Base-by-base conservation (phyloP, 2,329 filamentous ascomycete species). In the Paracoccidioides lutzii region DNA sequence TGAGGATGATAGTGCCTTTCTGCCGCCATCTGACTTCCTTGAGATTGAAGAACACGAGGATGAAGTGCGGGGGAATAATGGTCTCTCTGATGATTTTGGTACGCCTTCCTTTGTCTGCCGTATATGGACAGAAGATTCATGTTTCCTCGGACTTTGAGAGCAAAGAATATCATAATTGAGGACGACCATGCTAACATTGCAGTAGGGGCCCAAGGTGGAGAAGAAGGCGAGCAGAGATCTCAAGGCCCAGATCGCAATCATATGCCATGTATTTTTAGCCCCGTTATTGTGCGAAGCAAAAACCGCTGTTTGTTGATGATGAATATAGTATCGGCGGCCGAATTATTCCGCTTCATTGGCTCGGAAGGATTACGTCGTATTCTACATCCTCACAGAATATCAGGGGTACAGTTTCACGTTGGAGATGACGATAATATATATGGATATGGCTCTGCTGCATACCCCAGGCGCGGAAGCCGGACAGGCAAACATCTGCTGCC, bases 401-500 rank as follows among this genome's bases (percentile, higher is more conserved):
- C 64, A 55, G 42, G 66, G 69, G 2, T 62, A 64, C 35, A 65
- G 69, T 52, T 52, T 53, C 61, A 65, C 46, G 63, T 65, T 53
- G 66, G 64, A 10, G 66, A 69, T 50, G 65, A 67, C 22, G 63
- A 62, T 60, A 59, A 55, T 52, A 59, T 22, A 22, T 22, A 56
- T 56, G 53, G 33, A 40, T 68, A 59, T 33, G 48, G 64, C 5
- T 65, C 70, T 53, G 65, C 75, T 62, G 71, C 76, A 43, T 52
- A 32, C 12, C 50, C 37, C 12, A 68, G 75, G 38, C 71, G 78
- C 49, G 75, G 78, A 53, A 69, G 69, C 58, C 72, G 72, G 15
- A 67, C 73, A 5, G 59, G 64, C 4, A 68, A 65, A 22, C 69
- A 82, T 59, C 73, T 81, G 46, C 90, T 90, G 58, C 88, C 90